These are phyloP conservation scores for Fusarium incarnatum DNA, from an alignment of 2,329 filamentous ascomycete species.

Conservation along the genomic window DNA sequence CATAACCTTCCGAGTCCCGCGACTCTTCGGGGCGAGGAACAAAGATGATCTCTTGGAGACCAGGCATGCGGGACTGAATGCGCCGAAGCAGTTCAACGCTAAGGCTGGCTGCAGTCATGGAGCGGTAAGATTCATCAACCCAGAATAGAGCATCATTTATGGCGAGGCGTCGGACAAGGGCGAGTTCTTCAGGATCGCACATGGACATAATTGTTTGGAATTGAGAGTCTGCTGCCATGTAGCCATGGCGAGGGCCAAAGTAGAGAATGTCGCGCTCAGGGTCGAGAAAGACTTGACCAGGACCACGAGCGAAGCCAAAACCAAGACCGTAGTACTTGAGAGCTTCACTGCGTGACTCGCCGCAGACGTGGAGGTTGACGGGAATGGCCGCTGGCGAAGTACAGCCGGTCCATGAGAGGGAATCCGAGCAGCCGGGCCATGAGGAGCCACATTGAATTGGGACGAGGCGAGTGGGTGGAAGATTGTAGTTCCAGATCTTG, in stretches of 20 bases:
- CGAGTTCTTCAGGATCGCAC: conserved; percentile 56
- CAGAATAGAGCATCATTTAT: conserved; percentile 60
- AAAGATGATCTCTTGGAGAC: conserved; percentile 58
- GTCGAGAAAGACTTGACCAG: conserved; percentile 58
- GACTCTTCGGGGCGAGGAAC: conserved; percentile 56
- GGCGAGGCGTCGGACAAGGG: conserved; percentile 56
- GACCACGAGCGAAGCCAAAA: conserved; percentile 57
- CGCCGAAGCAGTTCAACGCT: conserved; percentile 56
- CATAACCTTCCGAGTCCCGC: conserved; percentile 46
- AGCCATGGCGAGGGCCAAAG: conserved; percentile 59
- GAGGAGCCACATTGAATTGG: conserved; percentile 55
- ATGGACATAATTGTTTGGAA: conserved; percentile 59
- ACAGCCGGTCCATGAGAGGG: conserved; percentile 50
- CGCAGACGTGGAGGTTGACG: conserved; percentile 59
- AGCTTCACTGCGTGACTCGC: conserved; percentile 60
- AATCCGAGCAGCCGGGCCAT: conserved; percentile 42
- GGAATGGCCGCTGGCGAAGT: conserved; percentile 57
- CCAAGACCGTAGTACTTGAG: conserved; percentile 55
- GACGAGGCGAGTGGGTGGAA: conserved; percentile 58
- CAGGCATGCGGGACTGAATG: conserved; percentile 54
- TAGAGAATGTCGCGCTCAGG: conserved; percentile 58
- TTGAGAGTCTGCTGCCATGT: conserved; percentile 59
- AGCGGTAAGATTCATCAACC: conserved; percentile 51
- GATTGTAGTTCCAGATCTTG: conserved; percentile 60
- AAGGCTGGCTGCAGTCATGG: conserved; percentile 54